Percentiles rank a stretch among this genome's conserved stretches.
Conservation (phyloP, 2,329 filamentous ascomycete species). For the Simplicillium aogashimaense region DNA sequence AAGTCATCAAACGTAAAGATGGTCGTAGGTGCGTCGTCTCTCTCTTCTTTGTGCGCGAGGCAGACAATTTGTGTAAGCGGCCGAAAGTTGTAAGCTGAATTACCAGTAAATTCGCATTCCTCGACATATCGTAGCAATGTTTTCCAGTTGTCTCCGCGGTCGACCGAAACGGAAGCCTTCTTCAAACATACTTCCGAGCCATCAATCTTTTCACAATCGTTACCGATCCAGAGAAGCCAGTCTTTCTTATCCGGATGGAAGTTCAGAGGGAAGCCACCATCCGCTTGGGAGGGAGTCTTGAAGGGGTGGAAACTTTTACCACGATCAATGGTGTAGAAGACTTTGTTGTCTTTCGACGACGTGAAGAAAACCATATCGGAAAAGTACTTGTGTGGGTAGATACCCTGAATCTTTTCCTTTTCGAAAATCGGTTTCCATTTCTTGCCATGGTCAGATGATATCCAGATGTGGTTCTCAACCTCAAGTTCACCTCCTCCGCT, state of each 20-base stretch:
- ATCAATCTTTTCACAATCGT: slow-evolving; percentile 51
- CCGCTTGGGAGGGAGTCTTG: slow-evolving; percentile 49
- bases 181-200: slow-evolving; percentile 52
- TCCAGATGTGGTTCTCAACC: slow-evolving; percentile 50
- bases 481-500: slow-evolving; percentile 16
- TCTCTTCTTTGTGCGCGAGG: slow-evolving; percentile 44
- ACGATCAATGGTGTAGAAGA: slow-evolving; percentile 75
- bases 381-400: slow-evolving; percentile 71
- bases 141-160: slow-evolving; percentile 74
- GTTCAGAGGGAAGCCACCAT: slow-evolving; percentile 38
- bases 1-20: slow-evolving; percentile 73
- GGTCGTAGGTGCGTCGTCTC: slow-evolving; percentile 50
- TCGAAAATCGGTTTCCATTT: slow-evolving; percentile 65
- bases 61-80: slow-evolving; percentile 49
- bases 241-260: slow-evolving; percentile 84
- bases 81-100: slow-evolving; percentile 43
- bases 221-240: slow-evolving; percentile 86
- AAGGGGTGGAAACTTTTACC: slow-evolving; percentile 67
- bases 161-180: slow-evolving; percentile 66
- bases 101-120: slow-evolving; percentile 80
- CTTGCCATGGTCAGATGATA: slow-evolving; percentile 83
- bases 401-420: slow-evolving; percentile 56
- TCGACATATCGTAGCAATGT: slow-evolving; percentile 63
- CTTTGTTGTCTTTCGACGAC: slow-evolving; percentile 48
- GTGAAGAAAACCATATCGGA: slow-evolving; percentile 84